Base-by-base conservation (phyloP, 495 filamentous ascomycete species). In the Hyaloscypha finlandica region DNA sequence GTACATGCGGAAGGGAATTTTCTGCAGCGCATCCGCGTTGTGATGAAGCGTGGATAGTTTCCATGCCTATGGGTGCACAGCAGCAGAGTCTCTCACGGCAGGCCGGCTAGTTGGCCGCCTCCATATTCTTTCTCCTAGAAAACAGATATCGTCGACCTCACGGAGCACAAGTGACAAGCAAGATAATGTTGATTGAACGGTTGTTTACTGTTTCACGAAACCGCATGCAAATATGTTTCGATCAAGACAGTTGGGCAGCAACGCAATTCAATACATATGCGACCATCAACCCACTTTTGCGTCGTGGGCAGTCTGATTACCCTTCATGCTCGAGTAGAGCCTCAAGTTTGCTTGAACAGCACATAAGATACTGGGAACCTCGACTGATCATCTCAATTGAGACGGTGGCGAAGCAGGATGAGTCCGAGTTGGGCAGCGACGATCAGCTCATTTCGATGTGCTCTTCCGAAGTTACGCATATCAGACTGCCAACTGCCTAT, bases 261-360 rank as follows among this genome's bases (percentile, higher is more conserved):
- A 48, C 6, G 42, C 42, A 48, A 14, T 14, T 48, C 42, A 48
- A 48, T 48, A 48, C 16, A 37, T 29, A 0, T 56, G 20, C 53
- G 22, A 32, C 3, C 19, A 25, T 56, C 53, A 56, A 56, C 9
- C 20, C 53, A 56, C 53, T 56, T 25, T 32, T 30, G 22, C 53
- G 25, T 56, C 8, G 6, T 29, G 20, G 5, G 8, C 9, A 48
- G 42, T 56, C 4, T 56, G 30, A 32, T 56, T 56, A 25, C 3
- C 20, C 53, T 56, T 32, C 30, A 9, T 56, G 53, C 53, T 56
- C 25, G 4, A 56, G 53, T 11, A 56, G 53, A 56, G 53, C 53
- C 53, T 56, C 53, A 56, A 56, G 53, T 56, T 53, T 56, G 30
- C 30, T 25, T 56, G 8, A 9, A 25, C 53, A 56, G 8, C 30